phyloP scores from a whole-genome alignment of 106 monocot genomes.

The Allium fistulosum region DNA sequence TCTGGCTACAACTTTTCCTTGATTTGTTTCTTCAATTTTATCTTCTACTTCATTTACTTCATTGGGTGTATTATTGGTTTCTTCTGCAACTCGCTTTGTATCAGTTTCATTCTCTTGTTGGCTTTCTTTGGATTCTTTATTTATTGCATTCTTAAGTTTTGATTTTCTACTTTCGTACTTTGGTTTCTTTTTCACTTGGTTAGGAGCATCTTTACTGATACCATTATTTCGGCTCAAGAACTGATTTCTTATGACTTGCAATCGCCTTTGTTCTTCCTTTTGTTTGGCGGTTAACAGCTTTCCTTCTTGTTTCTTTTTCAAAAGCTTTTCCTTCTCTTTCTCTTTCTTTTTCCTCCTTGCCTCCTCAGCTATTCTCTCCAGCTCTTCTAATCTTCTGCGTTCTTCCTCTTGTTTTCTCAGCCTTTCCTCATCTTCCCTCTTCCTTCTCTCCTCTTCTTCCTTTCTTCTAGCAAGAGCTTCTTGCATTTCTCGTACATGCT shows the following conservation, averaged over 20 bases:
- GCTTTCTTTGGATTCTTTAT: constrained; percentile 1
- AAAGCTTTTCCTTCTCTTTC: constrained; percentile 79
- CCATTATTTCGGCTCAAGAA: constrained; percentile 40
- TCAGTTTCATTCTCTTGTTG: constrained; percentile 11
- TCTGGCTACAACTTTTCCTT: too few species aligned
- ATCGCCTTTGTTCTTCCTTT: constrained; percentile 72
- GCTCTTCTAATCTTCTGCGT: constrained; percentile 27
- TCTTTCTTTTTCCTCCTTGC: constrained; percentile 80
- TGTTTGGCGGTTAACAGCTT: constrained; percentile 73
- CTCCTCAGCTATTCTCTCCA: constrained; percentile 71
- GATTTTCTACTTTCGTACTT: constrained; percentile 47
- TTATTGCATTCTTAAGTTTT: constrained; percentile 15
- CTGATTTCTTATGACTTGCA: constrained; percentile 71
- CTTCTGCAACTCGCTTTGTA: constrained; percentile 26
- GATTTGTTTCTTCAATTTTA: not conserved
- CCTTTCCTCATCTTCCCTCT: constrained; percentile 82
- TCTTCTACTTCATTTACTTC: constrained; percentile 41
- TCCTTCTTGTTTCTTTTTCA: constrained; percentile 79
- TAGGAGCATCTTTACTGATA: constrained; percentile 15
- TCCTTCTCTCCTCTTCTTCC: constrained; percentile 70
- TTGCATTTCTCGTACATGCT: constrained; percentile 91
- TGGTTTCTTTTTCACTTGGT: constrained; percentile 48
- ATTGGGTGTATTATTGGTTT: constrained; percentile 27
- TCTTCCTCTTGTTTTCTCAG: constrained; percentile 65
- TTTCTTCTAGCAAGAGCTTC: constrained; percentile 69